These are phyloP conservation scores for Fraxinus floribunda DNA, from an alignment of 305 asterid species.

Conservation along the genomic window DNA sequence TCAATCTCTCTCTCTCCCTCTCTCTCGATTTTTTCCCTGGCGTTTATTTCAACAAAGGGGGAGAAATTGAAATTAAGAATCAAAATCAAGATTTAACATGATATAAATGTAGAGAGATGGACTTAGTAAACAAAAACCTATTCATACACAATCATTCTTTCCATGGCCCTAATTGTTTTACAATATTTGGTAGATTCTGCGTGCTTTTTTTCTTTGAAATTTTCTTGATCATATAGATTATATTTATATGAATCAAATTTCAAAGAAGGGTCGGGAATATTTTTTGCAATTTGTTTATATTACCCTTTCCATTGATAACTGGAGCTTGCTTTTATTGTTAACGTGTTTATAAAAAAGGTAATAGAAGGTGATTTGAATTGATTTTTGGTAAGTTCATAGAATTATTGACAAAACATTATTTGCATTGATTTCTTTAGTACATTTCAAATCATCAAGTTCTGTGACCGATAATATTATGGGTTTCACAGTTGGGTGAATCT, in stretches of 20 bases:
- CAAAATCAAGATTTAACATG: conserved; percentile 12
- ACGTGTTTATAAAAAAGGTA: neutral
- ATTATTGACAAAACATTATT: neutral
- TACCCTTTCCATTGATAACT: neutral
- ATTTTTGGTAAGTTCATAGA: neutral
- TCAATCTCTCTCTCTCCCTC: conserved; percentile 20
- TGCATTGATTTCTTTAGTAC: neutral
- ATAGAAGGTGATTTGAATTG: neutral
- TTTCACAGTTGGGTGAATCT: conserved; percentile 5
- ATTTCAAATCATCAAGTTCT: neutral
- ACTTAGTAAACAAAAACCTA: conserved; percentile 21
- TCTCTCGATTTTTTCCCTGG: neutral
- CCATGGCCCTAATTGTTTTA: conserved; percentile 17
- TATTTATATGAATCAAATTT: neutral
- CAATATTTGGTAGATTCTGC: neutral
- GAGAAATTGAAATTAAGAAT: conserved; percentile 19
- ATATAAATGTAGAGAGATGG: conserved; percentile 1
- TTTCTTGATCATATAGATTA: conserved; percentile 7
- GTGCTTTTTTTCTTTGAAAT: conserved; percentile 1
- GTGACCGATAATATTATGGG: conserved; percentile 9
- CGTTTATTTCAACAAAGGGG: conserved; percentile 24
- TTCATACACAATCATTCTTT: conserved; percentile 18
- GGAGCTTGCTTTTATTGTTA: conserved; percentile 11
- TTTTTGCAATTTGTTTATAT: neutral
- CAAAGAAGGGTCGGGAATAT: neutral